These are phyloP conservation scores for Erythrobasidium hasegawianum DNA, from an alignment of 1,284 basidiomycete genomes.

Conservation along the genomic window DNA sequence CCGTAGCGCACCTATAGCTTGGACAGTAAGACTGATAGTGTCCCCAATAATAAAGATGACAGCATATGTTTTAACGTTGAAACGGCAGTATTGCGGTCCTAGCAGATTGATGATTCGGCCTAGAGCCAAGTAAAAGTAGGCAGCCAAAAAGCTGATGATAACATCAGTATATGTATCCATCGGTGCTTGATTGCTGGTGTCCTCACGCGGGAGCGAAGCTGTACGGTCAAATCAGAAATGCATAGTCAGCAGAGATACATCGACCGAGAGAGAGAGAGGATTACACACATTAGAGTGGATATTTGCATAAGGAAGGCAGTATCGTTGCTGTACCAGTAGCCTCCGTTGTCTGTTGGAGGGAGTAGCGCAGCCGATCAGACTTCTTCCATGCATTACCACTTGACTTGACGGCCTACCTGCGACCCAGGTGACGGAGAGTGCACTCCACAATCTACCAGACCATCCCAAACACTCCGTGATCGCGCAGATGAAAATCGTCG, in stretches of 20 bases:
- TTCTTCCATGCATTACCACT: too few relatives aligned
- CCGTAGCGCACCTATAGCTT: conserved; percentile 51
- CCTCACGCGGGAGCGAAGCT: conserved; percentile 7
- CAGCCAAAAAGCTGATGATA: too few relatives aligned
- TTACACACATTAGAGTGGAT: not conserved
- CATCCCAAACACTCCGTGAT: conserved; percentile 33
- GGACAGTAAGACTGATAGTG: conserved; percentile 50
- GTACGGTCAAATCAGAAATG: not conserved
- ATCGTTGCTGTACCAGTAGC: conserved; percentile 9
- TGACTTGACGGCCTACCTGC: too few relatives aligned
- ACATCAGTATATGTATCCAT: too few relatives aligned
- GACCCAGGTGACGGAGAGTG: conserved; percentile 1
- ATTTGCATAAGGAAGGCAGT: conserved; percentile 15
- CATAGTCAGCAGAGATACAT: not conserved
- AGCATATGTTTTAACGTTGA: conserved; percentile 47
- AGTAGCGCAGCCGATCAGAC: too few relatives aligned
- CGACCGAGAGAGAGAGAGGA: not conserved
- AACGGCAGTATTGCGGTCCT: conserved; percentile 47
- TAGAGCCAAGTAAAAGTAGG: conserved; percentile 46
- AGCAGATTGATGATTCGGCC: conserved; percentile 48
- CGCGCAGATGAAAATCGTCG: not conserved
- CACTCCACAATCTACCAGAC: conserved; percentile 38
- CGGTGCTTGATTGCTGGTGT: too few relatives aligned
- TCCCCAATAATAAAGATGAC: conserved; percentile 50
- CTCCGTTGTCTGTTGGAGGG: conserved; percentile 7